phyloP scores from a whole-genome alignment of 495 filamentous ascomycete species.

The Hypoxylon fragiforme region DNA sequence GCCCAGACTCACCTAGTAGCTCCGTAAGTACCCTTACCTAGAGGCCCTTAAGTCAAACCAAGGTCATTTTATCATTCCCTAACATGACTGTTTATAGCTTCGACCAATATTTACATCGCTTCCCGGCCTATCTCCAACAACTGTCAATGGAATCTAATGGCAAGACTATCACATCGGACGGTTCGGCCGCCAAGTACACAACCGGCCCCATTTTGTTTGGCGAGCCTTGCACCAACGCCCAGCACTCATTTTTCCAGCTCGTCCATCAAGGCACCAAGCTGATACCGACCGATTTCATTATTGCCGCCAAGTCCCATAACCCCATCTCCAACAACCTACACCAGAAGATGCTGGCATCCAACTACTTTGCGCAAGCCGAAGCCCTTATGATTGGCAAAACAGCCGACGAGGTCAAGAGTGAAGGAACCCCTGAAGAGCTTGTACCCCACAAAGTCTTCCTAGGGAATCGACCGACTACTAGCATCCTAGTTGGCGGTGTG shows the following conservation, averaged over 20 bases:
- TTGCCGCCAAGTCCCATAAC: constrained; percentile 95
- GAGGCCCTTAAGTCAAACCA: neutral
- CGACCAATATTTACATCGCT: constrained; percentile 98
- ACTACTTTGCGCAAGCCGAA: constrained; percentile 97
- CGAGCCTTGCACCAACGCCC: constrained; percentile 97
- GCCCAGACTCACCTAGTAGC: constrained; percentile 97
- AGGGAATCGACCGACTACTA: constrained; percentile 94
- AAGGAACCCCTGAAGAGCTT: constrained; percentile 80
- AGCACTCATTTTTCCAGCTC: constrained; percentile 99
- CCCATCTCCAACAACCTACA: constrained; percentile 88
- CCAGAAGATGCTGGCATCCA: constrained; percentile 98
- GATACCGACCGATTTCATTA: constrained; percentile 96
- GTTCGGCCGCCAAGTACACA: constrained; percentile 93
- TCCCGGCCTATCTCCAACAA: constrained; percentile 98
- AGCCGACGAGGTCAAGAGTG: constrained; percentile 82
- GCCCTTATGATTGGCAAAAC: constrained; percentile 99
- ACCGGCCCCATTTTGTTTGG: constrained; percentile 93
- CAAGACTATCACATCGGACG: constrained; percentile 91
- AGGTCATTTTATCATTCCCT: constrained; percentile 15
- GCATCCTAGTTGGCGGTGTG: constrained; percentile 82
- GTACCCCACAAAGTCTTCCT: constrained; percentile 99
- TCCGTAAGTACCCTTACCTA: constrained; percentile 57
- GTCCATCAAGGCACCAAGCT: constrained; percentile 99
- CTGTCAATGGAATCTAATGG: constrained; percentile 99
- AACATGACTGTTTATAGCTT: constrained; percentile 56